Conservation (phyloP, 176 grass and related monocot species). For the Zea mays region Zm-B73-REFERENCE-NAM-5.0 NC_050100.1:70402001-70402500, state of each 20-base stretch:
- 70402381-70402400: constrained; percentile 68
- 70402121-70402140: constrained; percentile 55
- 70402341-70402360: constrained; percentile 54
- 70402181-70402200: constrained; percentile 40
- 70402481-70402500: constrained; percentile 57
- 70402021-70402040: constrained; percentile 2
- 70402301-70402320: constrained; percentile 48
- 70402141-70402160: constrained; percentile 49
- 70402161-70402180: constrained; percentile 15
- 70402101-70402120: constrained; percentile 64
- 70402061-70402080: constrained; percentile 57
- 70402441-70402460: constrained; percentile 66
- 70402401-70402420: constrained; percentile 50
- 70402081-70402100: constrained; percentile 58
- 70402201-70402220: constrained; percentile 53
- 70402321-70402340: constrained; percentile 67
- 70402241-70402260: constrained; percentile 57
- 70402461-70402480: constrained; percentile 59
- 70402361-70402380: constrained; percentile 80
- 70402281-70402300: constrained; percentile 47
- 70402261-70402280: constrained; percentile 6
- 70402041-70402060: constrained; percentile 61
- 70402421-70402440: constrained; percentile 68
- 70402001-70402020: not conserved
- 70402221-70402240: constrained; percentile 57